Base-by-base conservation (phyloP, 805 yeast species). In the Suhomyces canberraensis region DNA sequence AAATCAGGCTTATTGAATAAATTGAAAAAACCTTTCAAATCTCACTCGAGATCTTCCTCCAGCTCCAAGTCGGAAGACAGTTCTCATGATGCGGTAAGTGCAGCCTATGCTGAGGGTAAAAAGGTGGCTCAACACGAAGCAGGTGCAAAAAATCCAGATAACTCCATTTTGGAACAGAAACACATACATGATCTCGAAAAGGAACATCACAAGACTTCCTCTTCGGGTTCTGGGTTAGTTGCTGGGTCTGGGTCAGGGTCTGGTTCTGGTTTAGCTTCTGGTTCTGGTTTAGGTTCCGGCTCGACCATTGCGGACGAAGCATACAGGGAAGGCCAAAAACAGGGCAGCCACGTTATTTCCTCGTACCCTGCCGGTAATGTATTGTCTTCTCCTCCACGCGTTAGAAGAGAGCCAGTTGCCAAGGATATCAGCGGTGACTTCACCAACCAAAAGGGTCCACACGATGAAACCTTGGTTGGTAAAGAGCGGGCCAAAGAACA, bases 371-470 rank as follows among this genome's bases (percentile, higher is more conserved):
- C 38, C 11, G 69, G 69, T 35, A 46, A 56, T 18, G 42, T 62
- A 5, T 41, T 59, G 8, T 39, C 58, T 2, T 40, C 50, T n/a
- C 67, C 69, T 11, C 68, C 68, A 11, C 41, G 37, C 29, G 45
- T 59, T 25, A 45, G 47, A 27, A 50, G 63, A 24, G 38, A 44
- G 25, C 66, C 68, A 2, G 52, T 63, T 31, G 55, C 48, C 4
- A 54, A 51, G 33, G 55, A 47, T 16, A 45, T 49, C 16, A 50
- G 58, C 8, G 67, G 69, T 4, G 69, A 64, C 45, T 64, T 45
- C 33, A 40, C 69, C 41, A 60, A 59, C 42, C 52, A 54, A 15
- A 61, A 61, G 46, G 41, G 41, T 16, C 66, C 68, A 8, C 51
- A 53, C 27, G 64, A 62, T 36, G 45, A 50, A 8, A 17, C 44